Conservation (phyloP, 2,329 filamentous ascomycete genomes). For the Claviceps capensis region DNA sequence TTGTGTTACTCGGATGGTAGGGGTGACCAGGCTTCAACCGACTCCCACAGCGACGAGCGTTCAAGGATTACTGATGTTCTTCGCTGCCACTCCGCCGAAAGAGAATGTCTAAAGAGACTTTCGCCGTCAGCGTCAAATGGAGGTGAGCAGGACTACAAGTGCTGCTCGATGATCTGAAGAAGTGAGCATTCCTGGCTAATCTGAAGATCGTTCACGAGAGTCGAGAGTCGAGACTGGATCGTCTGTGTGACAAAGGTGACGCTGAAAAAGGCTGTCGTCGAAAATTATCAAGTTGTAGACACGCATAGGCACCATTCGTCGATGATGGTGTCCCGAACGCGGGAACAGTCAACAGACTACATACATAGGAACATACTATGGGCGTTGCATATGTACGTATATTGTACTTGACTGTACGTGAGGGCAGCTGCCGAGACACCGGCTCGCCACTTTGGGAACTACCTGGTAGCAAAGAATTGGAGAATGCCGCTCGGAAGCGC, state of each 20-base stretch:
- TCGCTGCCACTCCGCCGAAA: not conserved
- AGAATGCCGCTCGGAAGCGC: constrained; percentile 2
- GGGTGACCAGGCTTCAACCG: not conserved
- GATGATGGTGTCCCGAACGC: not conserved
- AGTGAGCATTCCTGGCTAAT: not conserved
- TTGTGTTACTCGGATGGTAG: not conserved
- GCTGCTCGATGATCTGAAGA: not conserved
- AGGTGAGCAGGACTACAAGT: not conserved
- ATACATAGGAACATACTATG: too few relatives aligned
- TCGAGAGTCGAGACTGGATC: not conserved
- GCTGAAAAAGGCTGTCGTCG: not conserved
- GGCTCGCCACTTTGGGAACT: constrained; percentile 3
- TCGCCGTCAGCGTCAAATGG: not conserved
- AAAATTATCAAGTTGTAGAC: not conserved
- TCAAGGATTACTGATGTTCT: not conserved
- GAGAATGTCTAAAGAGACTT: not conserved
- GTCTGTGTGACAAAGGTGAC: not conserved
- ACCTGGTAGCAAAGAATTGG: constrained; percentile 3
- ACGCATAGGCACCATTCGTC: not conserved
- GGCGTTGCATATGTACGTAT: too few relatives aligned
- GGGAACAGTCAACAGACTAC: too few relatives aligned
- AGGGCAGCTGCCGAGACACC: constrained; percentile 6
- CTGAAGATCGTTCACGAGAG: not conserved
- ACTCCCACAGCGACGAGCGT: not conserved
- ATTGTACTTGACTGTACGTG: too few relatives aligned